Conservation (phyloP, 2,329 filamentous ascomycete genomes). For the Teratosphaeria pseudoeucalypti region DNA sequence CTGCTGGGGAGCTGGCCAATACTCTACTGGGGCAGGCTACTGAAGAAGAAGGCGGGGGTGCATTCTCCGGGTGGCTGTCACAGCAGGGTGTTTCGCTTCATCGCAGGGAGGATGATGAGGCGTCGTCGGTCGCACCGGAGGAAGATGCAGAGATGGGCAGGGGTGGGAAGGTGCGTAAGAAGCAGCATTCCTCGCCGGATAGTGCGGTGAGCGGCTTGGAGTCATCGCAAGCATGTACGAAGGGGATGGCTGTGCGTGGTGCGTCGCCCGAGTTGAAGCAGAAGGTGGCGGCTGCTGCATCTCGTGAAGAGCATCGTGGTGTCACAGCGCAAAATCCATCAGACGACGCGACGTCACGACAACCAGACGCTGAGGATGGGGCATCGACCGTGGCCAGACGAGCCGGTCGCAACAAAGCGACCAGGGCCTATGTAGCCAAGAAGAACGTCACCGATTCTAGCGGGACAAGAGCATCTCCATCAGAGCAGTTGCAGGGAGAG, state of each 20-base stretch:
- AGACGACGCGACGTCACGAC: not conserved
- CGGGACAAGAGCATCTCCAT: not conserved
- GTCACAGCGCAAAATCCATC: not conserved
- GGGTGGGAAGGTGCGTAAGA: not conserved
- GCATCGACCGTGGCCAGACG: not conserved
- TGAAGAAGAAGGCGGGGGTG: slow-evolving; percentile 16
- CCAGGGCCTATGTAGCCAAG: not conserved
- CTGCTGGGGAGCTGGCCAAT: slow-evolving; percentile 33
- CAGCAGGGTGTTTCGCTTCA: slow-evolving; percentile 22
- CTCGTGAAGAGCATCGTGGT: not conserved
- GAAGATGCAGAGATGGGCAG: slow-evolving; percentile 20
- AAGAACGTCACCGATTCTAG: not conserved
- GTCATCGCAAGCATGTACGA: not conserved
- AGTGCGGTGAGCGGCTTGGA: slow-evolving; percentile 6
- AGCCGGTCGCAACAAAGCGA: not conserved
- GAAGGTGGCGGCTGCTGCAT: slow-evolving; percentile 4
- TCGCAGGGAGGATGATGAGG: slow-evolving; percentile 15
- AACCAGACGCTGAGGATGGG: slow-evolving; percentile 1
- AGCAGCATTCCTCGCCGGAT: slow-evolving; percentile 7
- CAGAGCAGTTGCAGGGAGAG: not conserved
- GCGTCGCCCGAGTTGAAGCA: slow-evolving; percentile 4
- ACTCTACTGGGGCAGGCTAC: slow-evolving; percentile 29
- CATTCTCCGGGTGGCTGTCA: slow-evolving; percentile 23
- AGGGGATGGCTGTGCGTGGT: slow-evolving; percentile 8
- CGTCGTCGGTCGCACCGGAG: slow-evolving; percentile 10